phyloP scores from a whole-genome alignment of 129 eudicot genomes.

The Kitagawia praeruptora region DNA sequence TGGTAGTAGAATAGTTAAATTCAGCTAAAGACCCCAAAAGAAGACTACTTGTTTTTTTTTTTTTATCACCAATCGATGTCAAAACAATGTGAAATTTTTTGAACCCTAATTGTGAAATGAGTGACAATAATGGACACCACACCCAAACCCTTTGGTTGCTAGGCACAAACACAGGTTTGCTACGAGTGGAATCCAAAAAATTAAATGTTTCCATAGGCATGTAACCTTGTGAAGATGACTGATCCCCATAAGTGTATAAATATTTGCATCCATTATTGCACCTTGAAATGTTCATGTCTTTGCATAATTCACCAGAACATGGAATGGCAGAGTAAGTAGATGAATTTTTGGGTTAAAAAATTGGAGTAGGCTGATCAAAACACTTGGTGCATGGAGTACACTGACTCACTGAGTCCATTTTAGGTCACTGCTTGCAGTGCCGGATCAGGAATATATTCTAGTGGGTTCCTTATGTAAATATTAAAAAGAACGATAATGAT shows the following conservation, averaged over 20 bases:
- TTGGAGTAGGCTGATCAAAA: constrained; percentile 20
- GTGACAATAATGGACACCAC: not conserved
- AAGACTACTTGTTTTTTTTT: too few species aligned
- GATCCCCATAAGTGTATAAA: constrained; percentile 13
- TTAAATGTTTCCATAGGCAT: too few species aligned
- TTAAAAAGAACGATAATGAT: too few species aligned
- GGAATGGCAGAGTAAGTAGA: constrained; percentile 7
- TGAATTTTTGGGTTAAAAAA: constrained; percentile 20
- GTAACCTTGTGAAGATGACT: too few species aligned
- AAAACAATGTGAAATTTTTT: too few species aligned
- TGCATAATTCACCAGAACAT: constrained; percentile 15
- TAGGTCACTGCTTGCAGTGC: constrained; percentile 20
- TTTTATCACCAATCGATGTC: too few species aligned
- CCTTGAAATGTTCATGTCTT: constrained; percentile 9
- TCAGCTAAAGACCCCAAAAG: too few species aligned
- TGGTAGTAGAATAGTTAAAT: too few species aligned
- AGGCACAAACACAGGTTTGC: not conserved
- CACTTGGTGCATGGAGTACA: constrained; percentile 28
- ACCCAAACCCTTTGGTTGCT: constrained; percentile 21
- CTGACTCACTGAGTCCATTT: constrained; percentile 33
- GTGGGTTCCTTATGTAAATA: too few species aligned
- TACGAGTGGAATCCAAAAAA: too few species aligned
- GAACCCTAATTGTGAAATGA: too few species aligned
- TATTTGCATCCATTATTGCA: constrained; percentile 17
- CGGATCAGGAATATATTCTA: too few species aligned